Evolutionary conservation across 371 early-diverging fungal genomes (phyloP).

Genomic region (Mucor indicus): DNA sequence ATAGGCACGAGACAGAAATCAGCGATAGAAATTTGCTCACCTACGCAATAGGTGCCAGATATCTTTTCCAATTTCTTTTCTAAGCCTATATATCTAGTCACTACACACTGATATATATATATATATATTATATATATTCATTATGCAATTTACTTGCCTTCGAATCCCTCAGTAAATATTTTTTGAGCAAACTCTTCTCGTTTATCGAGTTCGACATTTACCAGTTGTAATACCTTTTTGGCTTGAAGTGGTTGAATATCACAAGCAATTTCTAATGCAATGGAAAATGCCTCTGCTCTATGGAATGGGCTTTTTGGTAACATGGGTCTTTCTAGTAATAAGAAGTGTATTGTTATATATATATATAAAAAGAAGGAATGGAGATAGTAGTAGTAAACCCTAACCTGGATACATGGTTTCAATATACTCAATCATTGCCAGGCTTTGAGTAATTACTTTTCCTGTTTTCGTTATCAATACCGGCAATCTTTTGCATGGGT

Average conservation of each 20-base stretch:
- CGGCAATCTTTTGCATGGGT: conserved; percentile 75
- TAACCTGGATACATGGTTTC: conserved; percentile 67
- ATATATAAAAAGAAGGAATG: too few relatives aligned
- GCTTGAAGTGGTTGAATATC: conserved; percentile 91
- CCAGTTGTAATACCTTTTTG: conserved; percentile 61
- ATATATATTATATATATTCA: background rate
- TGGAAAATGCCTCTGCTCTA: conserved; percentile 67
- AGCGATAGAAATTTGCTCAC: conserved; percentile 80
- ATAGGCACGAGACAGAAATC: conserved; percentile 84
- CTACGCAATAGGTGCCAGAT: conserved; percentile 76
- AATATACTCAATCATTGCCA: conserved; percentile 87
- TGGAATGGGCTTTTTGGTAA: conserved; percentile 68
- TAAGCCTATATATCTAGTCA: conserved; percentile 46
- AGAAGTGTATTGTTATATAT: too few relatives aligned
- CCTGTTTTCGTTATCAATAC: conserved; percentile 57
- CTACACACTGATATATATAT: background rate
- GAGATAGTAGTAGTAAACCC: background rate
- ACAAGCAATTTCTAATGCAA: conserved; percentile 61
- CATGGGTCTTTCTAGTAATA: conserved; percentile 49
- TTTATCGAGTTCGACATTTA: conserved; percentile 46
- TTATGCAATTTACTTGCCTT: conserved; percentile 30
- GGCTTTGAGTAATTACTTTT: conserved; percentile 60
- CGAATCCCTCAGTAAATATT: conserved; percentile 65
- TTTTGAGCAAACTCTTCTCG: conserved; percentile 60
- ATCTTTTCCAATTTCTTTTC: conserved; percentile 61